Evolutionary conservation across 495 filamentous ascomycete species (phyloP).

Genomic region (Xylaria flabelliformis): DNA sequence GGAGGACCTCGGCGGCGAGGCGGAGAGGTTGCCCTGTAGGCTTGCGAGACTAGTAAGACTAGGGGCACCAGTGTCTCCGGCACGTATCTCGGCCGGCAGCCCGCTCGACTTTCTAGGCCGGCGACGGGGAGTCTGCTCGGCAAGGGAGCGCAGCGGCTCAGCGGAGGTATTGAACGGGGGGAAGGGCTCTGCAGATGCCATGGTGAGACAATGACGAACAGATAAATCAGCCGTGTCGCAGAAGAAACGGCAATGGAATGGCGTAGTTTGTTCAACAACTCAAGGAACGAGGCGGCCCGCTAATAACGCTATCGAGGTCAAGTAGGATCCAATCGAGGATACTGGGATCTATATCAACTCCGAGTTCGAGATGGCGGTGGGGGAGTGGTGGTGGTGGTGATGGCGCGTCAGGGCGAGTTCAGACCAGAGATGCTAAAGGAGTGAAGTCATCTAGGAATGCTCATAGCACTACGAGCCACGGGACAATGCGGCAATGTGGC

Average conservation of each 20-base stretch:
- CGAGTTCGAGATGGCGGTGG: conserved; percentile 10
- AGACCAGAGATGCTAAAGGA: conserved; percentile 41
- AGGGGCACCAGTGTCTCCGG: conserved; percentile 57
- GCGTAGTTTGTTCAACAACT: neutral
- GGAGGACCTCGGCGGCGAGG: conserved; percentile 18
- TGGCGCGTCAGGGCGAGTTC: neutral
- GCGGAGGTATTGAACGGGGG: conserved; percentile 52
- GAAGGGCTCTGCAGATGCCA: conserved; percentile 52
- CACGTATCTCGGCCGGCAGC: conserved; percentile 49
- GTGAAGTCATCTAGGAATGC: conserved; percentile 38
- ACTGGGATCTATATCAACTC: neutral
- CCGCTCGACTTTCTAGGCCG: conserved; percentile 57
- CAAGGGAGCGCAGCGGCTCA: conserved; percentile 46
- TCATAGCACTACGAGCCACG: conserved; percentile 25
- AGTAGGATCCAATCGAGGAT: neutral
- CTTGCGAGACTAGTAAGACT: conserved; percentile 51
- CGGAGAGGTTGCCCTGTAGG: conserved; percentile 32
- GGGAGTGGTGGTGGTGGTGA: neutral
- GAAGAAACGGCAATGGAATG: neutral
- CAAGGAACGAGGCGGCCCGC: neutral
- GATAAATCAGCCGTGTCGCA: neutral
- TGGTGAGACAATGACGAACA: conserved; percentile 29
- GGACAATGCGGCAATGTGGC: conserved; percentile 14
- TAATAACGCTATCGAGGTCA: neutral
- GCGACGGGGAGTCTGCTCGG: conserved; percentile 47